phyloP scores from a whole-genome alignment of 345 rosid species.

The Melastoma malabathricum region DNA sequence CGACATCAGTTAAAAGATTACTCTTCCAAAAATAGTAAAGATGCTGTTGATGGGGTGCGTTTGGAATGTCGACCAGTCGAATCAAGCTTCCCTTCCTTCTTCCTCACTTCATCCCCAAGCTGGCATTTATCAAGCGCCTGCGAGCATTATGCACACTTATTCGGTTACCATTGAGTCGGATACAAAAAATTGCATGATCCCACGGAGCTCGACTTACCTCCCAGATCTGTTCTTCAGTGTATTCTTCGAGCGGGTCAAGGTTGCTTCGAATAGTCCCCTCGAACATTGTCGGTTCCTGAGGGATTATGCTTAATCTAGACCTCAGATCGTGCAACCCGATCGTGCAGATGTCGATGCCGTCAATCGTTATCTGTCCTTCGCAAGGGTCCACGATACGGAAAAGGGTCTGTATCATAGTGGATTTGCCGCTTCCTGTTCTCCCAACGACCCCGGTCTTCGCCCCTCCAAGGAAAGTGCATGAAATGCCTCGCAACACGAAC shows the following conservation, averaged over 20 bases:
- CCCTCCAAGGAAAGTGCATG: constrained; percentile 72
- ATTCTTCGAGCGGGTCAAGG: constrained; percentile 83
- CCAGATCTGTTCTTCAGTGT: constrained; percentile 78
- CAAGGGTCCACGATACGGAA: constrained; percentile 79
- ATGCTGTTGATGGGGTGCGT: too few relatives aligned
- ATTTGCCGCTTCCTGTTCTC: constrained; percentile 88
- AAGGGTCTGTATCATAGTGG: constrained; percentile 78
- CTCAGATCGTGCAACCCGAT: constrained; percentile 81
- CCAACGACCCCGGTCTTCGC: constrained; percentile 82
- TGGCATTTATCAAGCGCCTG: constrained; percentile 90
- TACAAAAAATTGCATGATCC: background rate
- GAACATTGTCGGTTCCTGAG: constrained; percentile 95
- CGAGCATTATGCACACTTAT: constrained; percentile 4
- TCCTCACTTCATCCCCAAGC: constrained; percentile 80
- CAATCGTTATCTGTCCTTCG: constrained; percentile 55
- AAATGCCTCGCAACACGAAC: constrained; percentile 63
- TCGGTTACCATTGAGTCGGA: background rate
- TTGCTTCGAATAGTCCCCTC: constrained; percentile 79
- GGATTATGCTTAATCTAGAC: constrained; percentile 70
- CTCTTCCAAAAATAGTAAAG: too few relatives aligned
- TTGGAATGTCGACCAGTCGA: constrained; percentile 28
- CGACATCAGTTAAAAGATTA: background rate
- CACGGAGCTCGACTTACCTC: constrained; percentile 40
- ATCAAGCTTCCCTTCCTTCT: constrained; percentile 59
- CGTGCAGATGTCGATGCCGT: constrained; percentile 46